Conservation (phyloP, 257 asterid genomes). For the Eucommia ulmoides region DNA sequence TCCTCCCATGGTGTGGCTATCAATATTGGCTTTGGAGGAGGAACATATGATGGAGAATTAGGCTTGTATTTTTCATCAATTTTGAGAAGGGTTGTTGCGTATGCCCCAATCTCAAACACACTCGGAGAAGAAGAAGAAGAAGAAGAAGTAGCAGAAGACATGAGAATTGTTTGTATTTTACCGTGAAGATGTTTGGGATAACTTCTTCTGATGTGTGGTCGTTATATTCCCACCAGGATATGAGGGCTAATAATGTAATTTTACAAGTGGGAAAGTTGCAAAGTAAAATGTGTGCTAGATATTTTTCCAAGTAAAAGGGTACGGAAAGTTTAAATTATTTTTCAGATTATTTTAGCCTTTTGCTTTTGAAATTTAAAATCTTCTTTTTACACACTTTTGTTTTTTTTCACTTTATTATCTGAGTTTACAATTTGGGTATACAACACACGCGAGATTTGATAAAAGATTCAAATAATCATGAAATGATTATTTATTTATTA, state of each 20-base stretch:
- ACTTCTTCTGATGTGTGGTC: not conserved
- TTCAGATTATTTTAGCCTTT: too few relatives aligned
- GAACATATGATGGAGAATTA: not conserved
- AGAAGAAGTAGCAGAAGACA: constrained; percentile 16
- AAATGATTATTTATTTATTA: too few relatives aligned
- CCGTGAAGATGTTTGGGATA: not conserved
- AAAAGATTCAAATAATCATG: too few relatives aligned
- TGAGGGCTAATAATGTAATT: not conserved
- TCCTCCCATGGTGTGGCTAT: constrained; percentile 41
- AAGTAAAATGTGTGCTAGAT: not conserved
- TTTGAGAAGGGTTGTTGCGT: not conserved
- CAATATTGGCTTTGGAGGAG: constrained; percentile 58
- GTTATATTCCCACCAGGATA: not conserved
- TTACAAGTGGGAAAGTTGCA: not conserved
- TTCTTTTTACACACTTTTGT: too few relatives aligned
- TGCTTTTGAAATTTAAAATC: too few relatives aligned
- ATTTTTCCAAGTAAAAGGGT: too few relatives aligned
- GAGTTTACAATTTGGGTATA: too few relatives aligned
- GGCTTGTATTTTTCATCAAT: constrained; percentile 8
- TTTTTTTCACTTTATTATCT: too few relatives aligned
- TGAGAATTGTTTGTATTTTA: not conserved
- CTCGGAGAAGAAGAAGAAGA: not conserved
- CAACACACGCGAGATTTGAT: too few relatives aligned
- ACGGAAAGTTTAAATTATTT: too few relatives aligned
- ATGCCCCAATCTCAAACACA: not conserved